Evolutionary conservation across 1,139 yeast species (phyloP).

Genomic region (Petasospora fabianii): DNA sequence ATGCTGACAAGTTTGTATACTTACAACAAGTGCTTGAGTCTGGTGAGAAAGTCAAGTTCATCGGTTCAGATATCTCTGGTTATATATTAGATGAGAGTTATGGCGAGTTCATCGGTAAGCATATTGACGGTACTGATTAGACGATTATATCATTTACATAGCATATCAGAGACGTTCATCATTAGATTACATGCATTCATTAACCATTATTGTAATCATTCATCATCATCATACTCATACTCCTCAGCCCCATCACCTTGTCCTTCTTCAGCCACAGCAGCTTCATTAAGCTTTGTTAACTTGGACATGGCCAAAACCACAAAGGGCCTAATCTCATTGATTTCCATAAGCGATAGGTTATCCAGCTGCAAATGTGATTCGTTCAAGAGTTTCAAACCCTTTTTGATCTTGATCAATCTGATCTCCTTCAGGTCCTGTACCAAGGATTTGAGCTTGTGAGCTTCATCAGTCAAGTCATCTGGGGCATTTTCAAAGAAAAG

Average conservation of each 20-base stretch:
- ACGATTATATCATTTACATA: not conserved
- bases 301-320: slow-evolving; percentile 77
- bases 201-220: slow-evolving; percentile 1
- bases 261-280: slow-evolving; percentile 28
- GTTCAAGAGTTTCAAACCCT: slow-evolving; percentile 74
- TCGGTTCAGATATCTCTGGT: slow-evolving; percentile 45
- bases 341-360: slow-evolving; percentile 77
- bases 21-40: slow-evolving; percentile 30
- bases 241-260: slow-evolving; percentile 5
- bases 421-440: slow-evolving; percentile 85
- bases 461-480: slow-evolving; percentile 63
- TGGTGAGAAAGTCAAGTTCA: slow-evolving; percentile 34
- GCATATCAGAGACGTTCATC: too few species aligned
- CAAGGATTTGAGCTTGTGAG: slow-evolving; percentile 55
- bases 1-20: slow-evolving; percentile 30
- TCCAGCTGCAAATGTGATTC: slow-evolving; percentile 82
- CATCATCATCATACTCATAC: slow-evolving; percentile 2
- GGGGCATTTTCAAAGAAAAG: slow-evolving; percentile 59
- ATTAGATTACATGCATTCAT: too few species aligned
- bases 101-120: slow-evolving; percentile 46
- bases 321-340: slow-evolving; percentile 85
- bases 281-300: slow-evolving; percentile 50
- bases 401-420: slow-evolving; percentile 73
- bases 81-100: slow-evolving; percentile 40
- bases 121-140: slow-evolving; percentile 42